Evolutionary conservation across 305 asterid species (phyloP), one percentile per base, ranked within the genome.

Genomic region (Caryopteris hybrid): DNA sequence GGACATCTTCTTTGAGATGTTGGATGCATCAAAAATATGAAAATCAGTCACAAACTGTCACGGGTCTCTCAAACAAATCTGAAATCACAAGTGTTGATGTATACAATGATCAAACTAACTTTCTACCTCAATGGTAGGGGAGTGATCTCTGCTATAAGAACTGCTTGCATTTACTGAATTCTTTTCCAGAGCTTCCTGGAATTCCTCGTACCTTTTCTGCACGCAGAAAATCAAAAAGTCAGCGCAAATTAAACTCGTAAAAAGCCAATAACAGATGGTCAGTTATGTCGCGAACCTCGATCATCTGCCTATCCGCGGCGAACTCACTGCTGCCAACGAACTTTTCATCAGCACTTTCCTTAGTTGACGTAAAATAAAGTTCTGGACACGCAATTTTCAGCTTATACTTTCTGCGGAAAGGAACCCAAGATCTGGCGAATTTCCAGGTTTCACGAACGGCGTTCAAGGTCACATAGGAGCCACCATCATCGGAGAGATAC

Each of bases 401-500:
- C 14, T 71, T 75, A 61, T 78, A 83, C 21, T 81, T 86, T 56
- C 85, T 63, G 22, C 89, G 80, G 65, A 84, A 86, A 0, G 88
- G 89, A 41, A 86, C 36, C 92, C 96, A 88, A 0, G 2, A 34
- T 41, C 64, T 64, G 0, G 86, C 81, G 41, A 88, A 88, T 14
- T 39, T 62, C 88, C 89, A 79, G 0, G 93, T 83, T 36, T 84
- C 88, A 13, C 57, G 58, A 45, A 79, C 27, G 0, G 86, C 93
- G 3, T 64, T 14, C 43, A 79, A 61, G 1, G 86, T 84, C 51
- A 83, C 75, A 13, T 74, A 36, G 6, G 88, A 81, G 1, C 93
- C 92, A 6, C 86, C 89, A 51, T 88, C 96, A 21, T 88, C 96
- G 0, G 84, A 76, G 12, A 88, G 74, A 73, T 84, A 88, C 1